Evolutionary conservation across 306 rosid genomes (phyloP).

Genomic region (Urtica urens): DNA sequence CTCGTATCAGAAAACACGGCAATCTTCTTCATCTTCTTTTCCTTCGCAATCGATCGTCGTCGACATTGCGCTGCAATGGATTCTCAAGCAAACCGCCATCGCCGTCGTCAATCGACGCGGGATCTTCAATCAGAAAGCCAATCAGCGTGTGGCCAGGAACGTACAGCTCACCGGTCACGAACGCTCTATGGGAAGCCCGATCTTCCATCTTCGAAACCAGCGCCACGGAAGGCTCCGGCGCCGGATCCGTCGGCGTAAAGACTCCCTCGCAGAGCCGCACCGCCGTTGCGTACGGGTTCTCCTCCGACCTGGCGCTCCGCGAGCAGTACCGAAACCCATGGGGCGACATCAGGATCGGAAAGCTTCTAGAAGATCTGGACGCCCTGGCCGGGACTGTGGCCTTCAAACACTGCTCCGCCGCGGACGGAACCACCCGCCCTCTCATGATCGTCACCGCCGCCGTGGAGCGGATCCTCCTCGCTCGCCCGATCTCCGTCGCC

Average conservation of each 20-base stretch:
- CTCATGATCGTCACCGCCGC: conserved; percentile 74
- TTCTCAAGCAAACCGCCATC: too few species aligned
- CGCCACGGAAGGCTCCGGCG: conserved; percentile 6
- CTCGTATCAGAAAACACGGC: too few species aligned
- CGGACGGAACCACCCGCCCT: conserved; percentile 50
- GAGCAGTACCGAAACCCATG: conserved; percentile 84
- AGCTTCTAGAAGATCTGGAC: conserved; percentile 73
- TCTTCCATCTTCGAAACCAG: conserved; percentile 31
- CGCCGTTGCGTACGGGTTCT: conserved; percentile 45
- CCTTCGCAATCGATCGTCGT: too few species aligned
- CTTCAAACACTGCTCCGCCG: conserved; percentile 61
- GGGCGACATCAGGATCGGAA: conserved; percentile 68
- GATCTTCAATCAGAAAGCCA: conserved; percentile 58
- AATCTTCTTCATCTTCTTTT: too few species aligned
- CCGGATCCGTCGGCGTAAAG: conserved; percentile 20
- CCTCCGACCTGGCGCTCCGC: conserved; percentile 52
- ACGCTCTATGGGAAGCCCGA: conserved; percentile 88
- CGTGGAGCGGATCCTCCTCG: conserved; percentile 67
- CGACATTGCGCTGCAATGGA: too few species aligned
- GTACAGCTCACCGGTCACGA: conserved; percentile 67
- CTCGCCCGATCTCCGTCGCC: conserved; percentile 45
- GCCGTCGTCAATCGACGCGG: conserved; percentile 39
- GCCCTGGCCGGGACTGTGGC: conserved; percentile 89
- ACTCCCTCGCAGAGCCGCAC: conserved; percentile 55
- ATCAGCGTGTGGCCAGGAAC: conserved; percentile 59